phyloP scores from a whole-genome alignment of 1,139 yeast genomes.

The Yamadazyma sp. region DNA sequence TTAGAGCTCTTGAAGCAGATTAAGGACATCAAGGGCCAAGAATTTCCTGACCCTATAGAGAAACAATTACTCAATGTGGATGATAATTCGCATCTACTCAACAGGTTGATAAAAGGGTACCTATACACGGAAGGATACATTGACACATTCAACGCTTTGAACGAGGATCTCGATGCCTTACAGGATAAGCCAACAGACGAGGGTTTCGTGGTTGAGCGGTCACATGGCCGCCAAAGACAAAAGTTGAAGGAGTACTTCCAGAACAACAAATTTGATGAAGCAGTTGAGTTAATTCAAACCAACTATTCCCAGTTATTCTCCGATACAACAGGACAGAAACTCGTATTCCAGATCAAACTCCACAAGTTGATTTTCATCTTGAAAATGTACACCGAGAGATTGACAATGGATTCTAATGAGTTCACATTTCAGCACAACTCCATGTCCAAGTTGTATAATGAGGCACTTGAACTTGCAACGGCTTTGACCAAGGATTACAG shows the following conservation, averaged over 20 bases:
- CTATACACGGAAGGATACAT: constrained; percentile 72
- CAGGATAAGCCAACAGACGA: not conserved
- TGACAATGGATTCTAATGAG: constrained; percentile 18
- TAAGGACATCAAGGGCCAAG: constrained; percentile 8
- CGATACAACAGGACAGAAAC: constrained; percentile 28
- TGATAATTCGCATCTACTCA: constrained; percentile 39
- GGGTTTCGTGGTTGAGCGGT: constrained; percentile 17
- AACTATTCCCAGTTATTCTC: constrained; percentile 49
- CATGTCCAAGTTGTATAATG: constrained; percentile 15
- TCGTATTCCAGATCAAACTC: constrained; percentile 55
- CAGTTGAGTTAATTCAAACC: constrained; percentile 40
- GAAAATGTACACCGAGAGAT: constrained; percentile 22
- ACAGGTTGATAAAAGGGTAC: constrained; percentile 64
- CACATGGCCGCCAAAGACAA: constrained; percentile 52
- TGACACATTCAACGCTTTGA: constrained; percentile 65
- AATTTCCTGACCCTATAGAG: constrained; percentile 15
- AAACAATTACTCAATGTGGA: constrained; percentile 23
- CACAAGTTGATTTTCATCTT: constrained; percentile 44
- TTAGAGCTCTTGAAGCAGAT: constrained; percentile 20
- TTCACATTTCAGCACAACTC: constrained; percentile 19
- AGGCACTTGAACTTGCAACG: constrained; percentile 44
- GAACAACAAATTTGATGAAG: constrained; percentile 49
- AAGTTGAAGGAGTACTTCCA: constrained; percentile 46
- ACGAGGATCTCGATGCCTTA: constrained; percentile 19
- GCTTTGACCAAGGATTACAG: constrained; percentile 31